Percentiles rank a stretch among this genome's conserved stretches.
Evolutionary conservation across 768 basidiomycete species (phyloP).

Genomic region (Hypholoma sublateritium): DNA sequence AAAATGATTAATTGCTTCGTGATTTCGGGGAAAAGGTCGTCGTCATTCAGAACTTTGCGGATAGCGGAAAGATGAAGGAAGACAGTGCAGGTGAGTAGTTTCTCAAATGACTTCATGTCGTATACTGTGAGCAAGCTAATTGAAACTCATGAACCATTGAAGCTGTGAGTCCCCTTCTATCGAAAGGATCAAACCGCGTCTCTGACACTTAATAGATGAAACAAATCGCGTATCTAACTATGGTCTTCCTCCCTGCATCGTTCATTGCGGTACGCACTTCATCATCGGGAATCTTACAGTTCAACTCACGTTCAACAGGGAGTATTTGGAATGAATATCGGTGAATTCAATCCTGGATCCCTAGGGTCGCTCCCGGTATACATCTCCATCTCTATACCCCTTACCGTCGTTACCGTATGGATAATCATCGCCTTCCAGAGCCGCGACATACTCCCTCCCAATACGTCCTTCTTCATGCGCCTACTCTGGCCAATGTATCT

Average conservation of each 20-base stretch:
- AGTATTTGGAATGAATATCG: slow-evolving; percentile 62
- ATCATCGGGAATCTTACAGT: no score
- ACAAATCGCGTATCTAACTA: slow-evolving; percentile 60
- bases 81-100: slow-evolving; percentile 44
- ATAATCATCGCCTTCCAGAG: slow-evolving; percentile 51
- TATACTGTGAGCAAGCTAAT: no score
- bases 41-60: slow-evolving; percentile 30
- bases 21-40: slow-evolving; percentile 41
- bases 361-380: slow-evolving; percentile 42
- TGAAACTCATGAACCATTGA: no score
- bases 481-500: not conserved
- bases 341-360: slow-evolving; percentile 36
- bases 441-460: slow-evolving; percentile 9
- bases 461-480: not conserved
- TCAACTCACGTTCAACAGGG: slow-evolving; percentile 29
- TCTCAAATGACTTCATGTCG: not conserved
- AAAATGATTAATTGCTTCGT: not conserved
- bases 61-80: not conserved
- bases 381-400: slow-evolving; percentile 38
- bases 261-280: slow-evolving; percentile 42
- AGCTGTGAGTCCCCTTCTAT: slow-evolving; percentile 14
- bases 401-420: slow-evolving; percentile 52
- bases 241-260: slow-evolving; percentile 62
- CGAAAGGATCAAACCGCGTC: not conserved
- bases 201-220: slow-evolving; percentile 37